Evolutionary conservation across 805 yeast genomes (phyloP).

Genomic region (Jamesozyma spencerorum): DNA sequence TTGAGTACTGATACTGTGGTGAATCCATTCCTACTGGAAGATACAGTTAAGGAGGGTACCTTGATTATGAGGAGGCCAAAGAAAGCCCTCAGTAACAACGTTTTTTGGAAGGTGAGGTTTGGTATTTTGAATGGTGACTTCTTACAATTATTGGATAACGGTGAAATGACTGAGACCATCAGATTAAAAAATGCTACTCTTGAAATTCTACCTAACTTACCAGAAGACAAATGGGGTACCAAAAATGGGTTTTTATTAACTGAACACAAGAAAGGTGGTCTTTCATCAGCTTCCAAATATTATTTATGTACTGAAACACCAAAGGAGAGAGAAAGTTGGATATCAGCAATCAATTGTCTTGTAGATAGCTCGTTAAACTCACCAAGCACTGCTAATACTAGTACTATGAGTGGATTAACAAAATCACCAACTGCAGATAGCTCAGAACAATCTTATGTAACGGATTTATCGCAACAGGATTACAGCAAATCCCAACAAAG

Average conservation of each 20-base stretch:
- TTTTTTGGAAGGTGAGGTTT: constrained; percentile 60
- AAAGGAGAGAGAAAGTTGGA: constrained; percentile 68
- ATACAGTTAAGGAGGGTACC: constrained; percentile 54
- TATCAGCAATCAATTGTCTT: constrained; percentile 36
- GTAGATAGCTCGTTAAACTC: constrained; percentile 14
- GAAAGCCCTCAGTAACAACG: constrained; percentile 42
- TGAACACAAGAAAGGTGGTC: constrained; percentile 35
- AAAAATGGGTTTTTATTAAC: constrained; percentile 30
- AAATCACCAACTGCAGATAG: not conserved
- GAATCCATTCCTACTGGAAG: constrained; percentile 44
- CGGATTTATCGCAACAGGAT: constrained; percentile 10
- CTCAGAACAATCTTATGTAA: constrained; percentile 15
- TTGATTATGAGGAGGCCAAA: constrained; percentile 51
- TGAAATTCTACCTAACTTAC: constrained; percentile 31
- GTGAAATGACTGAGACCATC: constrained; percentile 41
- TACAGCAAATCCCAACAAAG: not conserved
- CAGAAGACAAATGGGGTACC: constrained; percentile 31
- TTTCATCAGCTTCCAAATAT: constrained; percentile 40
- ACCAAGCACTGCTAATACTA: constrained; percentile 4
- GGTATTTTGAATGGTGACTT: constrained; percentile 54
- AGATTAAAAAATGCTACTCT: constrained; percentile 29
- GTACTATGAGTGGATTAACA: constrained; percentile 2
- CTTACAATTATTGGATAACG: constrained; percentile 49
- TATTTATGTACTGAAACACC: constrained; percentile 73
- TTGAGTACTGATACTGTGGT: constrained; percentile 60